Percentiles rank a stretch among this genome's conserved stretches.
phyloP scores from a whole-genome alignment of 2,329 filamentous ascomycete genomes.

The Cladophialophora chaetospira region DNA sequence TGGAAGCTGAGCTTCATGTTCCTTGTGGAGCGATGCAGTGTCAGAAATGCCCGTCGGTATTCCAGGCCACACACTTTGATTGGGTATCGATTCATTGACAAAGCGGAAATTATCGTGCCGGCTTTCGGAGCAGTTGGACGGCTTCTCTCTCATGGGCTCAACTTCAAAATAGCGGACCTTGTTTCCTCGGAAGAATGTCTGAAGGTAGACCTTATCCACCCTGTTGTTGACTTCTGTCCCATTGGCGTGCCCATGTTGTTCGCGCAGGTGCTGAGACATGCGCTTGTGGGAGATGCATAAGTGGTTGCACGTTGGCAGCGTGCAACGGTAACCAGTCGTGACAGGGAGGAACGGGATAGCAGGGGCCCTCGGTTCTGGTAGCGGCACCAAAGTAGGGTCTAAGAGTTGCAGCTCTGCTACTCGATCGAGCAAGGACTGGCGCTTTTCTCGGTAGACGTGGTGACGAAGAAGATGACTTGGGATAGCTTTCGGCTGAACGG shows the following conservation, averaged over 20 bases:
- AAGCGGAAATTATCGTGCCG: background rate
- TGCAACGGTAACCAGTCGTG: conserved; percentile 38
- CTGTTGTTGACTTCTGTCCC: conserved; percentile 6
- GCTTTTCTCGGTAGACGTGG: conserved; percentile 41
- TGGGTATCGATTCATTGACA: background rate
- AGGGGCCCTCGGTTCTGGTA: conserved; percentile 31
- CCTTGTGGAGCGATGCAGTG: background rate
- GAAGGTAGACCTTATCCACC: conserved; percentile 34
- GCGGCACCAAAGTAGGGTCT: conserved; percentile 38
- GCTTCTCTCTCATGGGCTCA: conserved; percentile 11
- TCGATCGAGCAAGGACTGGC: conserved; percentile 34
- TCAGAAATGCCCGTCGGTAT: background rate
- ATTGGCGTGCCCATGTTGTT: conserved; percentile 32
- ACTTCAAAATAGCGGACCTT: conserved; percentile 45
- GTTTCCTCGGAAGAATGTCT: conserved; percentile 44
- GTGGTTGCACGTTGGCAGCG: conserved; percentile 33
- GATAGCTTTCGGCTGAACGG: conserved; percentile 43
- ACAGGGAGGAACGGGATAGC: conserved; percentile 37
- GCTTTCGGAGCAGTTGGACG: background rate
- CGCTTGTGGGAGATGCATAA: conserved; percentile 41
- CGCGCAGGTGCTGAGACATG: conserved; percentile 40
- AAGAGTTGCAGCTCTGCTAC: conserved; percentile 36
- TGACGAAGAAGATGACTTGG: conserved; percentile 42
- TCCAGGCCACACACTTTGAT: background rate
- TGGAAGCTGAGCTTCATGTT: conserved; percentile 15